phyloP scores from a whole-genome alignment of 2,329 filamentous ascomycete species.

The Talaromyces sp. region DNA sequence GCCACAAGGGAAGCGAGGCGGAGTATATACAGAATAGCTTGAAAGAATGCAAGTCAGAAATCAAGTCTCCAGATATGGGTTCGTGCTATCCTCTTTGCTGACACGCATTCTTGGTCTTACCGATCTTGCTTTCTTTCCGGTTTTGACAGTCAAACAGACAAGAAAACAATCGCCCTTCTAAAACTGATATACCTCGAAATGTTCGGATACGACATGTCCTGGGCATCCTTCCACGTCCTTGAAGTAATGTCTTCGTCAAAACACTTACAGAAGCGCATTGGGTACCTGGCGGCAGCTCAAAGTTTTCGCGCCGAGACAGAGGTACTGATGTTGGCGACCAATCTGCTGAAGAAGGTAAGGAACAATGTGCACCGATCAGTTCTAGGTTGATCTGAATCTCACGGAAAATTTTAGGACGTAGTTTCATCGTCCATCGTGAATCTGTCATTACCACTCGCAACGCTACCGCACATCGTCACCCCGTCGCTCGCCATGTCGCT shows the following conservation, averaged over 20 bases:
- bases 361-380: not conserved
- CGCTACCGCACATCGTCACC: slow-evolving; percentile 92
- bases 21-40: slow-evolving; percentile 92
- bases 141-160: slow-evolving; percentile 53
- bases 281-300: slow-evolving; percentile 91
- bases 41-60: slow-evolving; percentile 92
- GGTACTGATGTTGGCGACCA: slow-evolving; percentile 95
- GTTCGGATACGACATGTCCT: slow-evolving; percentile 99
- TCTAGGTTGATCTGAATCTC: not conserved
- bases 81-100: slow-evolving; percentile 31
- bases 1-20: slow-evolving; percentile 91
- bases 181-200: slow-evolving; percentile 98
- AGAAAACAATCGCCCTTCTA: slow-evolving; percentile 91
- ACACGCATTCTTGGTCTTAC: not conserved
- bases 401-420: slow-evolving; percentile 32
- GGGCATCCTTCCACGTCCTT: slow-evolving; percentile 96
- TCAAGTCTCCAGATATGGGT: slow-evolving; percentile 91
- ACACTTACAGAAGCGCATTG: slow-evolving; percentile 90
- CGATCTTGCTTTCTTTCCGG: not conserved
- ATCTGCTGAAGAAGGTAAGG: slow-evolving; percentile 82
- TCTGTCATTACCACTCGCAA: slow-evolving; percentile 80
- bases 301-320: slow-evolving; percentile 95
- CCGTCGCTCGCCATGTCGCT: slow-evolving; percentile 87
- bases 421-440: slow-evolving; percentile 70
- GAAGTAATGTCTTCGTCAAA: slow-evolving; percentile 98